Conservation (phyloP, 2,329 filamentous ascomycete genomes). For the Sporothrix luriei region DNA sequence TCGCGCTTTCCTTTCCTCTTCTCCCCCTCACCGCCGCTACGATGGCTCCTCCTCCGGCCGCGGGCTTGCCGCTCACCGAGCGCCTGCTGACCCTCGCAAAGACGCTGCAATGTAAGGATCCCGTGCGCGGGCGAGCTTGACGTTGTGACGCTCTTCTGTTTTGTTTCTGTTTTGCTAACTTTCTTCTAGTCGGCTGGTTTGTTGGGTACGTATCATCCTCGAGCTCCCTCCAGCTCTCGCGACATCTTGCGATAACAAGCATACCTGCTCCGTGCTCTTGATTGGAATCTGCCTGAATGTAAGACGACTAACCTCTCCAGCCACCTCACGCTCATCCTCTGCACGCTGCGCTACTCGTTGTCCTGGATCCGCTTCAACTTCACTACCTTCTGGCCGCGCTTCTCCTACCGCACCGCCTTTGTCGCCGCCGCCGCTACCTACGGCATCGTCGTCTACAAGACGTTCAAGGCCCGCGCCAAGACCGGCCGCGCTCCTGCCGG, state of each 20-base stretch:
- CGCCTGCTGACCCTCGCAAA: constrained; percentile 77
- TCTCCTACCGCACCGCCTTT: constrained; percentile 90
- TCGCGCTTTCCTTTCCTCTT: background rate
- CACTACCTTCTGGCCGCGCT: constrained; percentile 72
- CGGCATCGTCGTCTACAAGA: constrained; percentile 98
- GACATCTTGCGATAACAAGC: background rate
- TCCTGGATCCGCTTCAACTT: constrained; percentile 91
- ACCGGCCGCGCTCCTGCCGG: constrained; percentile 55
- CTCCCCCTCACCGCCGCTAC: constrained; percentile 4
- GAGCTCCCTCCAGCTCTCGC: background rate
- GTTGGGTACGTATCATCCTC: constrained; percentile 62
- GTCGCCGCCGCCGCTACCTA: constrained; percentile 88
- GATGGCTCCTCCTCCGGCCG: constrained; percentile 75
- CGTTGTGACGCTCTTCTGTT: constrained; percentile 38
- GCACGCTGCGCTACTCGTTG: constrained; percentile 77
- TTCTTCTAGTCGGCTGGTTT: constrained; percentile 71
- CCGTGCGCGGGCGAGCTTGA: background rate
- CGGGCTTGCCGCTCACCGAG: constrained; percentile 70
- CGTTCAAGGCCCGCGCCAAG: constrained; percentile 72
- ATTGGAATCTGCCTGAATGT: background rate
- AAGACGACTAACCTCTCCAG: constrained; percentile 49
- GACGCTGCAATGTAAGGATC: constrained; percentile 82
- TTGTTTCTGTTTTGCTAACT: constrained; percentile 33
- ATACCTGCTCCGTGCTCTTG: no score
- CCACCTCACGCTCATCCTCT: constrained; percentile 82